Evolutionary conservation across 768 basidiomycete species (phyloP), one percentile per base, ranked within the genome.

Genomic region (Suillus discolor): DNA sequence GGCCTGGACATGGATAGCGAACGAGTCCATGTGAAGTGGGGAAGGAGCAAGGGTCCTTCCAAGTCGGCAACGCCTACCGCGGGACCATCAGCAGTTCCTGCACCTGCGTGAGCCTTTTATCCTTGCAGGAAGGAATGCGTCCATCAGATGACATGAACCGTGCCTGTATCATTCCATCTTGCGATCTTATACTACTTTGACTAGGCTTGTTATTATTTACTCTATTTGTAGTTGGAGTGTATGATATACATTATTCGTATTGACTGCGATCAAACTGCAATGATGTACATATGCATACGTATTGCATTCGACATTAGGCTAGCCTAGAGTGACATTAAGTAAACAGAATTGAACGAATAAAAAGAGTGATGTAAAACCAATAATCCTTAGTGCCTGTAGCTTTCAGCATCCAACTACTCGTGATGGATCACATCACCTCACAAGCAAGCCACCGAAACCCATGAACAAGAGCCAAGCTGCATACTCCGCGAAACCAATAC

Each of bases 1-100:
- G 96, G 96, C 2, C 80, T 99, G 12, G 96, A 97, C 69, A 82
- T 98, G 31, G 90, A 94, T 36, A 91, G 88, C 1, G 88, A 90
- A 73, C 82, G 81, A 41, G 85, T 91, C 12, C 81, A 84, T 54
- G 85, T 97, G 34, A 93, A 90, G 69, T 99, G 97, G 97, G 97
- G 97, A 4, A 84, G 96, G 66, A 89, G 93, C 72, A 86, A 78
- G 80, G 73, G 74, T 8, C 69, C 72, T 11, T 66, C 73, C 3
- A 85, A 84, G 61, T 69, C 73, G 39, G 66, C 79, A 23, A 59
- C 61, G n/a, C 39, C 51, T 62, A 36, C 31, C 7, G 62, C 18
- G 12, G 59, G 61, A 39, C 59, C 65, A 38, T 62, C 72, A 31
- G 41, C 31, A 45, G 61, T 67, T 41, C 41, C 59, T 31, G 41